A percentile compares a stretch with the other conserved stretches of the same genome.
Conservation (phyloP, 192 early-diverging fungal species). For the Podila epicladia region DNA sequence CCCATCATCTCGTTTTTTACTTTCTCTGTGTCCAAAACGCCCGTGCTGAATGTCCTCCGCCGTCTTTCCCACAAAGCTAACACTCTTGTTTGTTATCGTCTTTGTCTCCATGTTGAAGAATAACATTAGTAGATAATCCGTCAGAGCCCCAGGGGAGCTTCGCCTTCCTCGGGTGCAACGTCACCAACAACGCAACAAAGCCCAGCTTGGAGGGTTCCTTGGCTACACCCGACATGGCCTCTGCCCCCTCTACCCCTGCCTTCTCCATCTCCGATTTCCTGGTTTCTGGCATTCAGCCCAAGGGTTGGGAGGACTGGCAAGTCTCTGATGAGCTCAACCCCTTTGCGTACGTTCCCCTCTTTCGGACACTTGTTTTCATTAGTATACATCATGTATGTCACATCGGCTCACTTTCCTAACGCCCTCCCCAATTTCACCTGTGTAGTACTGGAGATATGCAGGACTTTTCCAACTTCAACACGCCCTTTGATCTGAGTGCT, state of each 20-base stretch:
- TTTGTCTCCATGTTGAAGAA: background rate
- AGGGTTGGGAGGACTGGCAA: constrained; percentile 50
- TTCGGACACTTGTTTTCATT: background rate
- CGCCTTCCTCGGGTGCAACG: background rate
- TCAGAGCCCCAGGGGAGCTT: constrained; percentile 8
- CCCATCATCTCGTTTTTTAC: too few relatives aligned
- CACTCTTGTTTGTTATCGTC: background rate
- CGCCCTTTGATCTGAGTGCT: constrained; percentile 19
- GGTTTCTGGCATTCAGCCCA: constrained; percentile 41
- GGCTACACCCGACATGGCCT: background rate
- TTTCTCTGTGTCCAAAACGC: too few relatives aligned
- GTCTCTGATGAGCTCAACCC: constrained; percentile 40
- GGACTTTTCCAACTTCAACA: constrained; percentile 16
- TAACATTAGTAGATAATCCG: constrained; percentile 32
- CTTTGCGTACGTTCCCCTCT: constrained; percentile 30
- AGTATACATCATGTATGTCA: background rate
- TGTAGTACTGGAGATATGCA: constrained; percentile 13
- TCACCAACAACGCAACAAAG: background rate
- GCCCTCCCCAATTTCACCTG: background rate
- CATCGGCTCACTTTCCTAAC: background rate
- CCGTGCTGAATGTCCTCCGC: too few relatives aligned
- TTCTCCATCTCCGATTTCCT: constrained; percentile 50
- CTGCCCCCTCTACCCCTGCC: background rate
- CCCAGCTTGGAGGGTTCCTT: background rate
- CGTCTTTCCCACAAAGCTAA: background rate